These are phyloP conservation scores for Ajuga reptans DNA, from an alignment of 305 asterid species.

Conservation along the genomic window DNA sequence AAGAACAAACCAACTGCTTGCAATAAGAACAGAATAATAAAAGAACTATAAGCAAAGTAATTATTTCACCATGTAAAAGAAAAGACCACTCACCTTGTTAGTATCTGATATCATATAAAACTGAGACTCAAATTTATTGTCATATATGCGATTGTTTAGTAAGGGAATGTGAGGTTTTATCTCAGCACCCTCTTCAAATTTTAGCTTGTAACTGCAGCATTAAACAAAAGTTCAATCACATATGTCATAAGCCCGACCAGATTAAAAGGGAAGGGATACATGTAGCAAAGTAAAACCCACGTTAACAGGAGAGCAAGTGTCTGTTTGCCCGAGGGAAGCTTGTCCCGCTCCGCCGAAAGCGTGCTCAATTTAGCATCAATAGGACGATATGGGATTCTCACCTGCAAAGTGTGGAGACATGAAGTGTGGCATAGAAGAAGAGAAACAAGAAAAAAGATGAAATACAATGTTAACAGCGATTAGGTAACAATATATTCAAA, in stretches of 20 bases:
- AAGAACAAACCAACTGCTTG: not conserved
- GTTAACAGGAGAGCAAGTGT: slow-evolving; percentile 69
- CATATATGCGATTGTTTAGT: slow-evolving; percentile 89
- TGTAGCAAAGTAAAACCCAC: slow-evolving; percentile 39
- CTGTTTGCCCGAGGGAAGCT: slow-evolving; percentile 91
- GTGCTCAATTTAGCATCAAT: slow-evolving; percentile 71
- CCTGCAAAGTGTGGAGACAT: slow-evolving; percentile 40
- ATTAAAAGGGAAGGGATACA: slow-evolving; percentile 10
- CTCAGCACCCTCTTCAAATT: slow-evolving; percentile 80
- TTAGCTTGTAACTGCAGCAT: slow-evolving; percentile 80
- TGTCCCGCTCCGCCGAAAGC: slow-evolving; percentile 79
- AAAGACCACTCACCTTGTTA: slow-evolving; percentile 58
- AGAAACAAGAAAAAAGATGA: not conserved
- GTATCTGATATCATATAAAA: slow-evolving; percentile 92
- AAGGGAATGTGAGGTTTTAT: slow-evolving; percentile 82
- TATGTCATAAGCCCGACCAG: slow-evolving; percentile 7
- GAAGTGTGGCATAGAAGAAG: slow-evolving; percentile 7
- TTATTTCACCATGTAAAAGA: slow-evolving; percentile 7
- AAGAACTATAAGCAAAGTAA: not conserved
- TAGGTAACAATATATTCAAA: not conserved
- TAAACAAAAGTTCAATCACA: slow-evolving; percentile 22
- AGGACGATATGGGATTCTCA: slow-evolving; percentile 83
- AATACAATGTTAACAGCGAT: not conserved
- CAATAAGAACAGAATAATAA: slow-evolving; percentile 14
- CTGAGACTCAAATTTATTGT: slow-evolving; percentile 93